These are phyloP conservation scores for Neonectria ditissima DNA, from an alignment of 2,329 filamentous ascomycete species.

Conservation along the genomic window DNA sequence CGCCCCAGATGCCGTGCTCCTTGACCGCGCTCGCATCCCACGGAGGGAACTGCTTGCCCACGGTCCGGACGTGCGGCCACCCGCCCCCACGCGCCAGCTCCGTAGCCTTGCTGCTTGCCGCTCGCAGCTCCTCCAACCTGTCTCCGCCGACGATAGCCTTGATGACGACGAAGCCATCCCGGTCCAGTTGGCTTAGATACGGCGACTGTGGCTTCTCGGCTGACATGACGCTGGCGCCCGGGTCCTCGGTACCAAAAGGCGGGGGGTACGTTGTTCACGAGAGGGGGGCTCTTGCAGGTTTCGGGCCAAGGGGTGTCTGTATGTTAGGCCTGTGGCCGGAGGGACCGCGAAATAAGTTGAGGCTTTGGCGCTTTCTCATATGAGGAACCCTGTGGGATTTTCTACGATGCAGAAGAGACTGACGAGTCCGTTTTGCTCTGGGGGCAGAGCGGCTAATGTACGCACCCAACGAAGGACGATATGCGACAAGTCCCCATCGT, in stretches of 20 bases:
- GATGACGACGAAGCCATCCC: constrained; percentile 82
- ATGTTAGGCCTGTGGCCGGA: constrained; percentile 13
- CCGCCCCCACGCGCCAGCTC: constrained; percentile 72
- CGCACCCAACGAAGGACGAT: neutral
- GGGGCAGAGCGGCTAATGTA: constrained; percentile 25
- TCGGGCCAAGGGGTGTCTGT: constrained; percentile 32
- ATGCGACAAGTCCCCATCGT: constrained; percentile 19
- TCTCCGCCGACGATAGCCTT: constrained; percentile 69
- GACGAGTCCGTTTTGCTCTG: constrained; percentile 6
- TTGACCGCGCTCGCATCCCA: constrained; percentile 73
- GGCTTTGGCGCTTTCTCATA: constrained; percentile 29
- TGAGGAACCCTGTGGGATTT: constrained; percentile 14
- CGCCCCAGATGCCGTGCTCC: constrained; percentile 83
- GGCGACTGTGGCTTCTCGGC: constrained; percentile 36
- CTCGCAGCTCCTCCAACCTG: constrained; percentile 70
- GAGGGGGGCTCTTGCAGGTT: constrained; percentile 11
- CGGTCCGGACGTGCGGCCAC: constrained; percentile 86
- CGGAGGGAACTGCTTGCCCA: constrained; percentile 91
- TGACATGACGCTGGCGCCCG: constrained; percentile 20
- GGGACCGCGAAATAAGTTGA: constrained; percentile 11
- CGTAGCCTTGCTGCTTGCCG: constrained; percentile 68
- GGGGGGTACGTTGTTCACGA: neutral
- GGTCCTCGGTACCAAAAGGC: neutral
- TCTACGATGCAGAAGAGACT: constrained; percentile 16
- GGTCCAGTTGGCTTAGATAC: constrained; percentile 65